Evolutionary conservation across 2,329 filamentous ascomycete species (phyloP).

Genomic region (Zelopaecilomyces penicillatus): DNA sequence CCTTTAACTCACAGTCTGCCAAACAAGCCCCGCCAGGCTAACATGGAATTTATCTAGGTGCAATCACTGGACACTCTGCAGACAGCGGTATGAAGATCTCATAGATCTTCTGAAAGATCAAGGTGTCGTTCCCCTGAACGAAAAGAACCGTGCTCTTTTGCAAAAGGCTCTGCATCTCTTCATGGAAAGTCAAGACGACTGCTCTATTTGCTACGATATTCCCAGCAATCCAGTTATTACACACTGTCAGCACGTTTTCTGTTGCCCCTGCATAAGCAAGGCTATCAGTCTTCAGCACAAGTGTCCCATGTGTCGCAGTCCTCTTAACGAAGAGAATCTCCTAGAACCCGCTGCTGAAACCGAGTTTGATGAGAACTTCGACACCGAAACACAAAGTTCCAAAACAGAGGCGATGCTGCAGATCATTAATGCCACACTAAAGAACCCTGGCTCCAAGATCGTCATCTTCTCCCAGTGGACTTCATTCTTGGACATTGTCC

Average conservation of each 20-base stretch:
- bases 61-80: constrained; percentile 81
- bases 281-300: constrained; percentile 68
- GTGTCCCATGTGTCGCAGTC: constrained; percentile 76
- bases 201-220: constrained; percentile 69
- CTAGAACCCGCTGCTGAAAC: constrained; percentile 57
- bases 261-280: constrained; percentile 61
- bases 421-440: constrained; percentile 62
- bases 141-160: constrained; percentile 62
- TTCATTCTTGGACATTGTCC: constrained; percentile 62
- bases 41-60: constrained; percentile 38
- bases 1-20: not conserved
- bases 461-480: constrained; percentile 75
- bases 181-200: constrained; percentile 75
- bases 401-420: constrained; percentile 75
- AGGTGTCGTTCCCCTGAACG: constrained; percentile 59
- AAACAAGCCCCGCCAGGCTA: constrained; percentile 5
- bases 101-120: constrained; percentile 60
- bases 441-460: constrained; percentile 56
- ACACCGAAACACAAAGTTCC: constrained; percentile 61
- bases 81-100: constrained; percentile 64
- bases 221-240: constrained; percentile 72
- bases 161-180: constrained; percentile 68
- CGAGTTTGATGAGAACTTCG: constrained; percentile 41
- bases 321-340: constrained; percentile 49
- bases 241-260: constrained; percentile 75